These are phyloP conservation scores for Teratosphaeria zuluensis DNA, from an alignment of 2,329 filamentous ascomycete genomes.

Conservation along the genomic window DNA sequence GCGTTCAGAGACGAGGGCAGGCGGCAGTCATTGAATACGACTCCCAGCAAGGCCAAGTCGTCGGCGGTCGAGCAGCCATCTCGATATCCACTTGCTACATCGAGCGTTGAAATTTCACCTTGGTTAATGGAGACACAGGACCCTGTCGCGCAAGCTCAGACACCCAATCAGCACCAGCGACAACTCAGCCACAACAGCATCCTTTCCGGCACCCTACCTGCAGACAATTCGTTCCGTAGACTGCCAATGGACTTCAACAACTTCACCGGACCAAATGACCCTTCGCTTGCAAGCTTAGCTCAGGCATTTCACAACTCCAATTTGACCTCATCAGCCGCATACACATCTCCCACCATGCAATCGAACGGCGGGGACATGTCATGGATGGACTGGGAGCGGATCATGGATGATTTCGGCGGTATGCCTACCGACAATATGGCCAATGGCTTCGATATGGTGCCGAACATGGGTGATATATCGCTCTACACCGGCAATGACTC, in stretches of 20 bases:
- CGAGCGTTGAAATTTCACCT: background rate
- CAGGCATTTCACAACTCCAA: background rate
- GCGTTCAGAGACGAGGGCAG: conserved; percentile 17
- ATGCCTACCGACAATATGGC: background rate
- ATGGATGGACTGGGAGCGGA: conserved; percentile 4
- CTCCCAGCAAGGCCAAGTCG: background rate
- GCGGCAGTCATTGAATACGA: background rate
- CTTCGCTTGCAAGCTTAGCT: background rate
- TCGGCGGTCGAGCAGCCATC: background rate
- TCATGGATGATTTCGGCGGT: conserved; percentile 1
- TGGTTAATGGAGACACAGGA: background rate
- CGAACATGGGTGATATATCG: background rate
- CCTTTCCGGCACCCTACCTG: background rate
- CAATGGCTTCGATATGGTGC: background rate
- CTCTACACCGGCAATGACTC: background rate
- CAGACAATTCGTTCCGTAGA: conserved; percentile 1
- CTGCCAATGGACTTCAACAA: conserved; percentile 2
- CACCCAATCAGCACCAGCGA: background rate
- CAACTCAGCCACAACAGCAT: background rate
- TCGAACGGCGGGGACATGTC: background rate
- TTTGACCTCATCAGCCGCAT: background rate
- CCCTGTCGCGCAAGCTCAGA: background rate
- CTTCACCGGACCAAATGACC: background rate
- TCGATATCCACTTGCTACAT: background rate
- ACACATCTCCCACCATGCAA: background rate